Evolutionary conservation across 148 eudicot species (phyloP).

Genomic region (Rhododendron ovatum): DNA sequence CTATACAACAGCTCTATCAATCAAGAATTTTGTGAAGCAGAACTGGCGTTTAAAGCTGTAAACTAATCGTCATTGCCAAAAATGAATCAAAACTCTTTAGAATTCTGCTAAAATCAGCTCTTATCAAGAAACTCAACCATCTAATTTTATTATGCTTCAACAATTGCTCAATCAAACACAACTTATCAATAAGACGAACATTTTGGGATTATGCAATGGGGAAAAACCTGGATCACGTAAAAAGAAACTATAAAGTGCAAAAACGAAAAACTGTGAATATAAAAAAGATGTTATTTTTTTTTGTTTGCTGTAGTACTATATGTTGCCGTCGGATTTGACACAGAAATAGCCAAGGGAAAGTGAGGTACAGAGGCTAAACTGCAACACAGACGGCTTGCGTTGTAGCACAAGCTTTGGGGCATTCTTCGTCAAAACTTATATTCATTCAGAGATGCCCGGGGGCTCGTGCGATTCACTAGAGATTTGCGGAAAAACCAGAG

Average conservation of each 20-base stretch:
- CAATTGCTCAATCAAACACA: no score
- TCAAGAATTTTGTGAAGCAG: slow-evolving; percentile 94
- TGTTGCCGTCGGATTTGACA: slow-evolving; percentile 58
- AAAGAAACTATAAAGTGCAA: slow-evolving; percentile 46
- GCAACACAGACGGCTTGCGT: slow-evolving; percentile 59
- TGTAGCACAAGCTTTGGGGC: slow-evolving; percentile 84
- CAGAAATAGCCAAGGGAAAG: slow-evolving; percentile 36
- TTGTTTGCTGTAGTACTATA: neutral
- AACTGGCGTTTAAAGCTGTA: slow-evolving; percentile 79
- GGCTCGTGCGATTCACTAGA: slow-evolving; percentile 42
- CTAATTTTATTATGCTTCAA: slow-evolving; percentile 32
- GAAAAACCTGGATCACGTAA: slow-evolving; percentile 18
- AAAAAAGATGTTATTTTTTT: neutral
- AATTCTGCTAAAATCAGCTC: slow-evolving; percentile 29
- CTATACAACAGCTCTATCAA: slow-evolving; percentile 56
- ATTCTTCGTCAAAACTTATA: slow-evolving; percentile 33
- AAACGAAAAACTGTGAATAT: slow-evolving; percentile 21
- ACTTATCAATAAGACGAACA: neutral
- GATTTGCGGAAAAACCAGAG: neutral
- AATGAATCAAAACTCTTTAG: neutral
- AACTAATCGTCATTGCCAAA: slow-evolving; percentile 37
- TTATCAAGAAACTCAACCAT: slow-evolving; percentile 83
- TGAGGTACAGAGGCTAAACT: slow-evolving; percentile 43
- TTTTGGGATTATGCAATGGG: slow-evolving; percentile 25
- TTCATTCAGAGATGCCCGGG: slow-evolving; percentile 64